A percentile compares a stretch with the other conserved stretches of the same genome.
Evolutionary conservation across 2,329 filamentous ascomycete species (phyloP).

Genomic region (Iodosphaeria phyllophila): DNA sequence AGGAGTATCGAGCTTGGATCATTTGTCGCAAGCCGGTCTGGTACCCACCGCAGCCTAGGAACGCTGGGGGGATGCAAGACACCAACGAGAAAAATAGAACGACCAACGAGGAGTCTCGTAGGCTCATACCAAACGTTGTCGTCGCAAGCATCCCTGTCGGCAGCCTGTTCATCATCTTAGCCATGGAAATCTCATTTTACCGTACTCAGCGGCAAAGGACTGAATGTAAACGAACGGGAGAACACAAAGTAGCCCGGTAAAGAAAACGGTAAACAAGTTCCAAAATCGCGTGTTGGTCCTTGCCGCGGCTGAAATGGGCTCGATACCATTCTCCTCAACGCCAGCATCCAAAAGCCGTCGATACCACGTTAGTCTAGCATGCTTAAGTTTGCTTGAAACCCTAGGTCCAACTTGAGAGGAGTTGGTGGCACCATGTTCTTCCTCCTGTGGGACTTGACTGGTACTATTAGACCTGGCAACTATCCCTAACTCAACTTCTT

Average conservation of each 20-base stretch:
- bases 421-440: no score
- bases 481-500: no score
- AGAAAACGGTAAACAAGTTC: conserved; percentile 42
- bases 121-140: conserved; percentile 28
- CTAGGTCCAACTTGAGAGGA: no score
- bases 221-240: conserved; percentile 28
- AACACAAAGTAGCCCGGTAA: conserved; percentile 35
- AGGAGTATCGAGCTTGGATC: conserved; percentile 41
- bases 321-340: conserved; percentile 34
- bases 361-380: no score
- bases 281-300: conserved; percentile 31
- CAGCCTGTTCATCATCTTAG: no score
- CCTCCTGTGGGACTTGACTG: no score
- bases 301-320: conserved; percentile 33
- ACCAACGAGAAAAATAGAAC: conserved; percentile 40
- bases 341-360: conserved; percentile 22
- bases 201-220: not conserved
- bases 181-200: conserved; percentile 1
- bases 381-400: no score
- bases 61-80: conserved; percentile 33
- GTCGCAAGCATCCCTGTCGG: conserved; percentile 41
- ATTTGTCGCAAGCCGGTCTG: conserved; percentile 39
- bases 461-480: no score
- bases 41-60: conserved; percentile 33
- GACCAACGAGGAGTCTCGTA: conserved; percentile 34